Evolutionary conservation across 805 yeast species (phyloP), one percentile per base, ranked within the genome.

Genomic region (Wickerhamiella dianesei): DNA sequence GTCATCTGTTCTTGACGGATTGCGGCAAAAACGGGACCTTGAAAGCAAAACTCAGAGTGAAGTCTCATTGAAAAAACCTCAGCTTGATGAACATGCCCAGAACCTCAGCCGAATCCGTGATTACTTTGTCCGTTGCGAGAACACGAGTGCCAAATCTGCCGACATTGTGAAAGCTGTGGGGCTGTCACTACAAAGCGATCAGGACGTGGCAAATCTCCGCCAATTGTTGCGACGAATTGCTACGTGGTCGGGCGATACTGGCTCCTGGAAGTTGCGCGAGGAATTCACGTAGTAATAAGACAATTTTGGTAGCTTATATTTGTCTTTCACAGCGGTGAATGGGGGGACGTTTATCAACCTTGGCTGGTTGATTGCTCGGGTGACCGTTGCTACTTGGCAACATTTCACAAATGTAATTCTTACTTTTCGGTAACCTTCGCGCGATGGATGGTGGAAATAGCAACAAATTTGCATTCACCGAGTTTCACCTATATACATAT

Each of bases 141-240:
- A 59, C 3, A 53, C 53, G 21, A 69, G 70, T 52, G 73, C 79
- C 9, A 63, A 68, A 25, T 77, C 85, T 2, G 65, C 68, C 9
- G 73, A 68, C 3, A 71, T 81, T 14, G 58, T 75, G 19, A 46
- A 56, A 14, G 59, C 59, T n/a, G 59, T 69, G 42, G 59, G 62
- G 1, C 50, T 70, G 46, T 61, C 63, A 46, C 62, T 79, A 0
- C 59, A 61, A 5, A 68, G 72, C 29, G 75, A 74, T 37, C 70
- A 72, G 43, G 80, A 78, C 19, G 74, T 82, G 25, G 67, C 79
- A 4, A 66, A 74, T 46, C 68, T 83, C 3, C 66, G 95, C 39
- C 78, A 85, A 0, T 71, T 87, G 73, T 61, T 87, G 45, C 73
- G 75, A 42, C 71, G 76, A 37, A 74, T 84, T 18, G 82, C 92